These are phyloP conservation scores for Syzygium syzygioides DNA, from an alignment of 441 rosid genomes.

Conservation along the genomic window DNA sequence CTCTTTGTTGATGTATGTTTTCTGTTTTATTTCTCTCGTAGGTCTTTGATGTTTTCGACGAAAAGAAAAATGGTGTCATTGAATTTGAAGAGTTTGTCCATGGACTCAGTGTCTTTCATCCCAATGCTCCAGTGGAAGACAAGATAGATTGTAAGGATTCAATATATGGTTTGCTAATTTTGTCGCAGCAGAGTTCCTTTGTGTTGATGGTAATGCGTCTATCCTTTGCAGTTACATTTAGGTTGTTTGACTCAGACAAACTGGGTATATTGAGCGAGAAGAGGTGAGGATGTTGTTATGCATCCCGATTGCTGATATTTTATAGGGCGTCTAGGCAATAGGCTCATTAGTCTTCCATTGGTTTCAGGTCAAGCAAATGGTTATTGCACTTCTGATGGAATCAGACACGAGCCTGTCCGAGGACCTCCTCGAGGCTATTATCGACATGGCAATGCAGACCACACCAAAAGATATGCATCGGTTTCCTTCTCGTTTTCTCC, in stretches of 20 bases:
- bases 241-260: slow-evolving; percentile 77
- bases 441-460: background rate
- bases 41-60: slow-evolving; percentile 84
- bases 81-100: slow-evolving; percentile 85
- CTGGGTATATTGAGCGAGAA: slow-evolving; percentile 75
- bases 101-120: slow-evolving; percentile 76
- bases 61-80: slow-evolving; percentile 76
- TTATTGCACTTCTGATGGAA: background rate
- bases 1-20: background rate
- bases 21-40: slow-evolving; percentile 6
- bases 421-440: background rate
- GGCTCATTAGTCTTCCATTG: background rate
- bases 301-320: background rate
- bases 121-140: slow-evolving; percentile 54
- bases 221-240: slow-evolving; percentile 68
- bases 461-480: background rate
- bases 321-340: background rate
- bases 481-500: background rate
- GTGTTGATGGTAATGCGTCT: background rate
- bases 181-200: background rate
- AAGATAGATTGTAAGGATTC: slow-evolving; percentile 70
- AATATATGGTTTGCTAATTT: background rate
- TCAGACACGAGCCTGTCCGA: background rate
- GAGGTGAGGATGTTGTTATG: slow-evolving; percentile 41
- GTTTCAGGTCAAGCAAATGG: slow-evolving; percentile 46